These are phyloP conservation scores for Pleurotus djamor DNA, from an alignment of 768 basidiomycete genomes.

Conservation along the genomic window DNA sequence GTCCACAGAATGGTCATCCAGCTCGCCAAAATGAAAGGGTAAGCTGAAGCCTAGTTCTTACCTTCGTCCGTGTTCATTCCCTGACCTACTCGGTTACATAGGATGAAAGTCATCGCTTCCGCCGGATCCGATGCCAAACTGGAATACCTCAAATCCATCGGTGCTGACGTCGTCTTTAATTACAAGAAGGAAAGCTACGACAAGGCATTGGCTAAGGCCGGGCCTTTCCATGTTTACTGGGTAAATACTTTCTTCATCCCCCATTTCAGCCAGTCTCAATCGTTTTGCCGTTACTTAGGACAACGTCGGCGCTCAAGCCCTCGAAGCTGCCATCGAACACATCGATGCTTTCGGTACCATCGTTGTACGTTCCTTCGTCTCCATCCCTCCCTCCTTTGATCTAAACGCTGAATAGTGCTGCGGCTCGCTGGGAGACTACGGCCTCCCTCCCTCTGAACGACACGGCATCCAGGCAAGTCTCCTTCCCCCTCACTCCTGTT, in stretches of 20 bases:
- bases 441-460: conserved; percentile 7
- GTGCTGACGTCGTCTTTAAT: conserved; percentile 49
- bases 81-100: not conserved
- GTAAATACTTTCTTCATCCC: not conserved
- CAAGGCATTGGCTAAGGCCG: conserved; percentile 28
- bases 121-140: conserved; percentile 55
- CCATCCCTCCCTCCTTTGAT: not conserved
- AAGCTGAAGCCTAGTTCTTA: not conserved
- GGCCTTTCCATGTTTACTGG: conserved; percentile 42
- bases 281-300: conserved; percentile 12
- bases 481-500: not conserved
- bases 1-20: conserved; percentile 13
- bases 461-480: conserved; percentile 15
- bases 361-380: conserved; percentile 14
- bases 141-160: conserved; percentile 35
- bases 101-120: conserved; percentile 8
- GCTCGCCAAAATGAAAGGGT: conserved; percentile 6
- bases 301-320: conserved; percentile 37
- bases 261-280: not conserved
- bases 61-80: conserved; percentile 6
- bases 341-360: conserved; percentile 30
- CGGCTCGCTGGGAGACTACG: conserved; percentile 15
- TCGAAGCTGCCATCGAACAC: conserved; percentile 36
- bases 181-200: conserved; percentile 44
- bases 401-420: conserved; percentile 10